These are phyloP conservation scores for Cantharellus cinnabarinus DNA, from an alignment of 768 basidiomycete species.

Conservation along the genomic window DNA sequence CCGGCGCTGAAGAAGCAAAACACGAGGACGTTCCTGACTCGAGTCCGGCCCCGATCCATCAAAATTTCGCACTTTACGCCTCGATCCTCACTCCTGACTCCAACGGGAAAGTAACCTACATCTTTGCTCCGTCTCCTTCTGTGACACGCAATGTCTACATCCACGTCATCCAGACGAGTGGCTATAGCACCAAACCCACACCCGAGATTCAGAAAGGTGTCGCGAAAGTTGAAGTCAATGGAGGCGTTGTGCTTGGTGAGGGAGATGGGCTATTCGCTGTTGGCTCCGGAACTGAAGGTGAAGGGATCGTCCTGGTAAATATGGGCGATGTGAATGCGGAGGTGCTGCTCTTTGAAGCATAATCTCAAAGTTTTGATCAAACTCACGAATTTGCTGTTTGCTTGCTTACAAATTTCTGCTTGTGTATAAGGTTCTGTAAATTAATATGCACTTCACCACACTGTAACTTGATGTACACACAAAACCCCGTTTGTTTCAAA, in stretches of 20 bases:
- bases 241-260: slow-evolving; percentile 7
- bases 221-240: slow-evolving; percentile 1
- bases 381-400: too few relatives aligned
- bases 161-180: slow-evolving; percentile 70
- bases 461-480: too few relatives aligned
- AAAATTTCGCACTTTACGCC: slow-evolving; percentile 49
- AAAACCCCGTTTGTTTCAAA: too few relatives aligned
- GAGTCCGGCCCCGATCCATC: slow-evolving; percentile 21
- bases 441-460: too few relatives aligned
- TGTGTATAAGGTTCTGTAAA: too few relatives aligned
- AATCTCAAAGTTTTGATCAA: neutral
- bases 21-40: neutral
- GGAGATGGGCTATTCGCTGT: slow-evolving; percentile 7
- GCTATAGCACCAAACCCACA: slow-evolving; percentile 43
- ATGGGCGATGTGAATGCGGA: slow-evolving; percentile 4
- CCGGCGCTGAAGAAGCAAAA: slow-evolving; percentile 12
- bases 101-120: slow-evolving; percentile 28
- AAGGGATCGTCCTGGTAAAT: slow-evolving; percentile 7
- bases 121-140: slow-evolving; percentile 16
- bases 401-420: too few relatives aligned
- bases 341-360: slow-evolving; percentile 6
- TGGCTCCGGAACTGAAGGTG: neutral
- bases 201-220: slow-evolving; percentile 19
- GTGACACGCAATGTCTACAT: slow-evolving; percentile 46
- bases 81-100: slow-evolving; percentile 39